phyloP scores from a whole-genome alignment of 2,329 filamentous ascomycete species.

The Fonsecaea nubica region DNA sequence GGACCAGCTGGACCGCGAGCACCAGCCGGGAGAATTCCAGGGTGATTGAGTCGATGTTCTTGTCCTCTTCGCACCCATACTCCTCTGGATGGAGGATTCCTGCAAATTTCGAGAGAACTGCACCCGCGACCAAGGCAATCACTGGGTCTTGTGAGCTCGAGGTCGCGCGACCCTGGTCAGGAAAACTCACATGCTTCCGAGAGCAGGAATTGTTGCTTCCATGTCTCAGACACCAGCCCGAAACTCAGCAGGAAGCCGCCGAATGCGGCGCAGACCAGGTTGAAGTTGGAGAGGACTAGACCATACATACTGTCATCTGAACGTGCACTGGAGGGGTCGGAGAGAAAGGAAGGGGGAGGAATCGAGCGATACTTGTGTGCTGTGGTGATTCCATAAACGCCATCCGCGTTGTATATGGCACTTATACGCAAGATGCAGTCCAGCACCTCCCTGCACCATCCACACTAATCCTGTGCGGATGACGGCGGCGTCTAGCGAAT shows the following conservation, averaged over 20 bases:
- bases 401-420: not conserved
- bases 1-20: slow-evolving; percentile 83
- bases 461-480: not conserved
- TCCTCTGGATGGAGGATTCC: slow-evolving; percentile 76
- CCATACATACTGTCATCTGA: slow-evolving; percentile 59
- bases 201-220: slow-evolving; percentile 87
- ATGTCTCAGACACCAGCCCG: slow-evolving; percentile 84
- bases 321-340: not conserved
- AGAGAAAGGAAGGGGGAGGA: not conserved
- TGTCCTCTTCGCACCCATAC: slow-evolving; percentile 66
- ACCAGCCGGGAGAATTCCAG: slow-evolving; percentile 85
- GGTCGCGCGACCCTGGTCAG: not conserved
- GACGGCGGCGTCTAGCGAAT: not conserved
- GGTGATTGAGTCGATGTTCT: slow-evolving; percentile 73
- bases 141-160: slow-evolving; percentile 57
- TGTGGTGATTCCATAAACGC: not conserved
- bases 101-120: slow-evolving; percentile 77
- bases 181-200: slow-evolving; percentile 78
- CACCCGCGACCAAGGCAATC: slow-evolving; percentile 78
- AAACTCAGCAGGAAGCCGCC: slow-evolving; percentile 91
- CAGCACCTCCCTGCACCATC: too few relatives aligned
- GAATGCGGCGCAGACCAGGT: slow-evolving; percentile 78
- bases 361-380: not conserved
- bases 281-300: slow-evolving; percentile 75
- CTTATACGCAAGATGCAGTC: not conserved